Evolutionary conservation across 2,329 filamentous ascomycete species (phyloP).

Genomic region (Sporothrix inflata): DNA sequence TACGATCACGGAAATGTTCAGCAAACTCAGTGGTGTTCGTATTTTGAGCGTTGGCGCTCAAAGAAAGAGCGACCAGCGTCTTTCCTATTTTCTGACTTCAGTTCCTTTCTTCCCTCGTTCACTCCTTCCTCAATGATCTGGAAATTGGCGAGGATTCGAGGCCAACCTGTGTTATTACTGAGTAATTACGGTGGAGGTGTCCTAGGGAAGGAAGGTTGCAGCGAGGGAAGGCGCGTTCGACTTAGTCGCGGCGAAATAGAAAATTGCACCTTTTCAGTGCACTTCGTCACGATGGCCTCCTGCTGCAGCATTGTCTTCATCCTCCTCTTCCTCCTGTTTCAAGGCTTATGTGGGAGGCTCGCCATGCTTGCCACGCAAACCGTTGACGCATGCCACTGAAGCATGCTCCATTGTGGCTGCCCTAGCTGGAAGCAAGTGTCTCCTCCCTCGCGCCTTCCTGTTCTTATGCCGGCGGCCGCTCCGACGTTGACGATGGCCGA

Average conservation of each 20-base stretch:
- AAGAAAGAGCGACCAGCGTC: background rate
- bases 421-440: background rate
- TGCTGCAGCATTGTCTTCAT: background rate
- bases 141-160: background rate
- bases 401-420: slow-evolving; percentile 3
- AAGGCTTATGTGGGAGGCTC: background rate
- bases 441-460: slow-evolving; percentile 1
- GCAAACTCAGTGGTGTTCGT: no score
- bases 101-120: background rate
- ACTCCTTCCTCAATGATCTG: background rate
- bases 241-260: background rate
- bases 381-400: background rate
- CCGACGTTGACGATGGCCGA: background rate
- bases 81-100: background rate
- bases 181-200: background rate
- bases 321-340: background rate
- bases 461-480: background rate
- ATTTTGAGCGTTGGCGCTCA: no score
- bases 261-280: background rate
- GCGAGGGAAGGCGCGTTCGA: background rate
- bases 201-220: background rate
- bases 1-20: background rate
- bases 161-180: background rate
- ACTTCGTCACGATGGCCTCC: background rate
- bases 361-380: background rate